Percentiles rank a stretch among this genome's conserved stretches.
phyloP scores from a whole-genome alignment of 2,329 filamentous ascomycete genomes.

The Penicillium sp. region DNA sequence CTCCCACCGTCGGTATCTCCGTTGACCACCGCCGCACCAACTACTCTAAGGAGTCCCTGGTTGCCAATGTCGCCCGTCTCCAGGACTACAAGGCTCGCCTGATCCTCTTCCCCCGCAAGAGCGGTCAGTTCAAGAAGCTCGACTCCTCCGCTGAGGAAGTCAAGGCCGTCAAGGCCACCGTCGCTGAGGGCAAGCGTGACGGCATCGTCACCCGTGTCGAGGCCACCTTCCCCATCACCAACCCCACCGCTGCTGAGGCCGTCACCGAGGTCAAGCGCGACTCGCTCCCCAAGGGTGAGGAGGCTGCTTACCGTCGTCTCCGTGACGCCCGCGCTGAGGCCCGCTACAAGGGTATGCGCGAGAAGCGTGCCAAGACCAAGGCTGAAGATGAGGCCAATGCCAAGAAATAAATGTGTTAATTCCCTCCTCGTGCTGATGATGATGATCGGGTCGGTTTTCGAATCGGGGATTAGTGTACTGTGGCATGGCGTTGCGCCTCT shows the following conservation, averaged over 20 bases:
- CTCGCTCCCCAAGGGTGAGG: conserved; percentile 74
- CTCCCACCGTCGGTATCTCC: conserved; percentile 92
- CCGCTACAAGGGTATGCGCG: conserved; percentile 76
- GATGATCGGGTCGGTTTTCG: conserved; percentile 42
- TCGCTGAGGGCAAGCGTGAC: conserved; percentile 50
- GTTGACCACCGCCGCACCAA: conserved; percentile 97
- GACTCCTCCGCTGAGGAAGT: conserved; percentile 82
- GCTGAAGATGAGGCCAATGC: conserved; percentile 62
- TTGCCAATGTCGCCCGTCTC: conserved; percentile 93
- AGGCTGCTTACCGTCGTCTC: conserved; percentile 83
- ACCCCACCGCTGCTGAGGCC: conserved; percentile 56
- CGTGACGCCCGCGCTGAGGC: conserved; percentile 80
- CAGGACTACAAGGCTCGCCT: conserved; percentile 96
- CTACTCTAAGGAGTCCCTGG: conserved; percentile 91
- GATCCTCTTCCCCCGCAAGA: conserved; percentile 96
- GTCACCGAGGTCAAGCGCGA: conserved; percentile 77
- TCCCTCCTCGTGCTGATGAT: conserved; percentile 35
- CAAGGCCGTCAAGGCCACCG: conserved; percentile 63
- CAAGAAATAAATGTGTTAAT: conserved; percentile 50
- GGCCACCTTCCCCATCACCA: conserved; percentile 69
- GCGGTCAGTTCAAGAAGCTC: conserved; percentile 89
- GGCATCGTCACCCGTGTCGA: conserved; percentile 54
- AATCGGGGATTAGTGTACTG: conserved; percentile 35
- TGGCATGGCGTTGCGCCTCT: conserved; percentile 39
- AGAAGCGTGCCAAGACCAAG: conserved; percentile 89